Evolutionary conservation across 306 rosid species (phyloP), one percentile per base, ranked within the genome.

Genomic region (Malus domestica): DNA sequence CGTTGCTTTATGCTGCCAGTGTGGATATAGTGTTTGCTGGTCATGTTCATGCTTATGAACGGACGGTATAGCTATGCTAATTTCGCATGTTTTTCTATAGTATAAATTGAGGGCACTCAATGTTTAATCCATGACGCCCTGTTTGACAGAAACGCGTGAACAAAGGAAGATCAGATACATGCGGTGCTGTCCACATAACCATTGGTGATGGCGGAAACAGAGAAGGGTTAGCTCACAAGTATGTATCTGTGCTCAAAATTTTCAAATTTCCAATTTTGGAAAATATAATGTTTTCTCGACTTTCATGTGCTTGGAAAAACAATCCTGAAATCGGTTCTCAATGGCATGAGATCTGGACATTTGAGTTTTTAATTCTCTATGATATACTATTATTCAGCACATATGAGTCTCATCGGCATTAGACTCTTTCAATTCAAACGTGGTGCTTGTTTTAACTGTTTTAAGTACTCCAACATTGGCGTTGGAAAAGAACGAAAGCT

Each of bases 11-110:
- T 79, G 91, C 93, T 80, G 98, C 98, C 63, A 76, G 84, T 42
- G 93, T 74, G 44, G 98, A 93, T 81, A 54, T 93, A 44, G 87
- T 89, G 42, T 67, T 93, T 64, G 76, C 97, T 38, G 98, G 97
- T 67, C 98, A 93, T 80, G 98, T 93, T 72, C 98, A 93, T 66
- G 98, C 98, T 40, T 93, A 93, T 42, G 98, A 93, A 76, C 98
- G 98, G 79, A 81, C 96, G 75, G 98, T 93, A 88, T 30, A 79
- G 42, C 20, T 62, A 54, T 57, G 2, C 33, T 42, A 30, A 8
- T 12, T 60, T 68, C 38, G 44, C 29, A 18, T 70, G 38, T 68
- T 27, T 55, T 57, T 73, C 51, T 44, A 15, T 35, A 25, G 2
- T 35, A 52, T 32, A 66, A 63, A 60, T 42, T 61, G 45, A 40